Conservation (phyloP, 805 yeast species). For the Metschnikowia reukaufii region DNA sequence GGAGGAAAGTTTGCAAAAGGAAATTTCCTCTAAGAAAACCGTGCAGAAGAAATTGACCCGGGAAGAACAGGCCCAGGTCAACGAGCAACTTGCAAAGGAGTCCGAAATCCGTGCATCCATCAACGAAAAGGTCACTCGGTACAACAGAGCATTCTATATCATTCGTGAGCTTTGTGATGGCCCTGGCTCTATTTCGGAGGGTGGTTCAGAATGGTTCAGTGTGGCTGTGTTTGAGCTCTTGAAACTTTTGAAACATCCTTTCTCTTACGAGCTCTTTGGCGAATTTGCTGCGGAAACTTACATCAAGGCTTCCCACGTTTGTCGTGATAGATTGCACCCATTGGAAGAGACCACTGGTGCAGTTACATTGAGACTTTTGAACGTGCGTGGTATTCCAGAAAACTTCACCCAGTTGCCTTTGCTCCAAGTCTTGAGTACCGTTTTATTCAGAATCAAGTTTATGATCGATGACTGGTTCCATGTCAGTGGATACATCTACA, state of each 20-base stretch:
- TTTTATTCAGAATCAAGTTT: conserved; percentile 74
- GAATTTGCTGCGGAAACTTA: conserved; percentile 48
- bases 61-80: conserved; percentile 69
- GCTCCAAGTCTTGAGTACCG: conserved; percentile 56
- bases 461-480: conserved; percentile 73
- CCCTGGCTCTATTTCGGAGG: conserved; percentile 11
- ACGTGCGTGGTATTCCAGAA: conserved; percentile 46
- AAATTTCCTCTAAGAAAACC: conserved; percentile 58
- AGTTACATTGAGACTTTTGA: conserved; percentile 61
- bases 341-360: conserved; percentile 61
- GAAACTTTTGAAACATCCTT: conserved; percentile 39
- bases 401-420: conserved; percentile 52
- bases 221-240: conserved; percentile 55
- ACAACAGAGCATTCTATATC: conserved; percentile 53
- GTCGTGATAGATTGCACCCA: conserved; percentile 48
- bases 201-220: conserved; percentile 63
- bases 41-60: conserved; percentile 61
- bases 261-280: conserved; percentile 40
- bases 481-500: conserved; percentile 63
- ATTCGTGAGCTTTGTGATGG: conserved; percentile 53
- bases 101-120: conserved; percentile 51
- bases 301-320: conserved; percentile 53
- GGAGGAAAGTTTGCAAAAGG: conserved; percentile 83
- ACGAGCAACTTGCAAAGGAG: conserved; percentile 66
- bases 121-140: conserved; percentile 30